Evolutionary conservation across 768 basidiomycete genomes (phyloP), one percentile per base, ranked within the genome.

Genomic region (Hypsizygus marmoreus): DNA sequence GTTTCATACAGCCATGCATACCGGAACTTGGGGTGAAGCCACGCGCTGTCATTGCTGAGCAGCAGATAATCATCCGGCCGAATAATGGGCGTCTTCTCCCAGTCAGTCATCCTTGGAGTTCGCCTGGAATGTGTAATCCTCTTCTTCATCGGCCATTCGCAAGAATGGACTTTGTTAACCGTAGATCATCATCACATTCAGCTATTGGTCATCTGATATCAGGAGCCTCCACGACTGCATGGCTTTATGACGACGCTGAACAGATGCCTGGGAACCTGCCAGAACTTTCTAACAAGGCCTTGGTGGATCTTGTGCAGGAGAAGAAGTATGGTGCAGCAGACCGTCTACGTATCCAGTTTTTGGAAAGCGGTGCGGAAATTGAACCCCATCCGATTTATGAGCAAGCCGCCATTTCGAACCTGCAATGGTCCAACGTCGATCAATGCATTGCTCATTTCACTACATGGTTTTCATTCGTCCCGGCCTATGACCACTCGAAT

Each of bases 401-500:
- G 22, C 42, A 50, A 30, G 60, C 58, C 16, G 60, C 54, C 3
- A 41, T 59, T 16, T 32, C 47, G 2, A 34, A 42, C 28, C 14
- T 61, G n/a, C 50, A 35, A 10, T 53, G 50, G 49, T 37, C 37
- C 3, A 40, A 59, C 16, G 29, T 43, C 16, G 32, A 40, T 1
- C 19, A 37, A 8, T 40, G 39, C 23, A 8, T 55, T 6, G 12
- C 25, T 13, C 31, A 45, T 11, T 55, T 59, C 29, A 26, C 45
- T 2, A 24, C 36, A 1, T 61, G 58, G 58, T 53, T 58, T 23
- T 52, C 43, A 14, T 54, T 59, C 12, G 40, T 59, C n/a, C 60
- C 58, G 11, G 20, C 39, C 13, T 20, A 38, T 30, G 22, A 24
- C 45, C 49, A 19, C 31, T 35, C 34, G 40, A 28, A 35, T 8